These are phyloP conservation scores for Dioscorea dumetorum DNA, from an alignment of 106 monocot species.

Conservation along the genomic window DNA sequence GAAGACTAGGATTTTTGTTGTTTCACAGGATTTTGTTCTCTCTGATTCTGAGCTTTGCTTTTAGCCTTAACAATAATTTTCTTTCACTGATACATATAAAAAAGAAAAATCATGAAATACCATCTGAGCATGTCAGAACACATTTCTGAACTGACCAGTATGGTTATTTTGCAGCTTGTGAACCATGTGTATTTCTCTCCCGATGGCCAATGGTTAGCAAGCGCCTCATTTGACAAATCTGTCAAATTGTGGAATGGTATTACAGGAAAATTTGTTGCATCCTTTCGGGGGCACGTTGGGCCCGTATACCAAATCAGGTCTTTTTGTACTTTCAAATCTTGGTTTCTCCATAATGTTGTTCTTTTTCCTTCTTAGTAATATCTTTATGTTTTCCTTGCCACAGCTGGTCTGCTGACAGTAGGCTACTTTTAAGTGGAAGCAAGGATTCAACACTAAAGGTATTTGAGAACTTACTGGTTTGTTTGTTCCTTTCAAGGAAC, in stretches of 20 bases:
- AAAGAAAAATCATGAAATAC: neutral
- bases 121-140: neutral
- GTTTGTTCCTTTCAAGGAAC: too few relatives aligned
- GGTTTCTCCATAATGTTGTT: neutral
- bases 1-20: too few relatives aligned
- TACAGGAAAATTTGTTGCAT: conserved; percentile 67
- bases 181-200: conserved; percentile 98
- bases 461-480: neutral
- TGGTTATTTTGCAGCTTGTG: conserved; percentile 63
- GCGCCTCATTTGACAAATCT: conserved; percentile 98
- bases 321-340: neutral
- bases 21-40: too few relatives aligned
- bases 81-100: too few relatives aligned
- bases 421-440: conserved; percentile 96
- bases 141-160: neutral
- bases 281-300: conserved; percentile 94
- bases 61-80: too few relatives aligned
- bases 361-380: neutral
- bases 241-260: conserved; percentile 97
- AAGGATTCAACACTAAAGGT: conserved; percentile 99
- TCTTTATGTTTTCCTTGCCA: conserved; percentile 2
- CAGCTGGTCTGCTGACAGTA: conserved; percentile 98
- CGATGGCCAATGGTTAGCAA: conserved; percentile 95
- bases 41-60: too few relatives aligned
- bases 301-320: conserved; percentile 96